Evolutionary conservation across 176 grass and related monocot species (phyloP).

Genomic region (Paspalum vaginatum): DNA sequence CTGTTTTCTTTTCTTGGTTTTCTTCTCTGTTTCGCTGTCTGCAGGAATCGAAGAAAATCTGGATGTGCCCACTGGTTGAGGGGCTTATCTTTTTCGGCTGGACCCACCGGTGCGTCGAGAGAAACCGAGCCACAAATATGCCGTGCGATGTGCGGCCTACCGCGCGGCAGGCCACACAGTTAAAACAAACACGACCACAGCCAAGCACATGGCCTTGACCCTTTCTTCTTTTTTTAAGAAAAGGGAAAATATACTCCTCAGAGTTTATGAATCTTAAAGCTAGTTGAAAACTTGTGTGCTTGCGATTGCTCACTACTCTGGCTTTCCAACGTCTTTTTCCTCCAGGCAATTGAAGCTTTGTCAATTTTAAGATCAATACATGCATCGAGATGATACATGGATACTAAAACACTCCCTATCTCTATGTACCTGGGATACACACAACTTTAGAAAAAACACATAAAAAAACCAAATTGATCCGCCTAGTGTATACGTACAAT

Average conservation of each 20-base stretch:
- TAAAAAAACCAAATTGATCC: too few species aligned
- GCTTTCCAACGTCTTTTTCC: too few species aligned
- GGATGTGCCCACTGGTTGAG: constrained; percentile 29
- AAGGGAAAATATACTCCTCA: too few species aligned
- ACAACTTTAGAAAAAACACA: too few species aligned
- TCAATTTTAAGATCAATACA: too few species aligned
- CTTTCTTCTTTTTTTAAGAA: too few species aligned
- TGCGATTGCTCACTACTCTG: not conserved
- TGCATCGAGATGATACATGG: too few species aligned
- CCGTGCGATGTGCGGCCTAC: not conserved
- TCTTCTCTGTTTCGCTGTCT: not conserved
- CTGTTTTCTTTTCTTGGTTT: not conserved
- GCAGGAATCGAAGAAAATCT: constrained; percentile 11
- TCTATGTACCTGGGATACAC: too few species aligned
- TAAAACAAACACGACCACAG: not conserved
- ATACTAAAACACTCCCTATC: too few species aligned
- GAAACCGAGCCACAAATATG: constrained; percentile 37
- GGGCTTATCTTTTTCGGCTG: constrained; percentile 47
- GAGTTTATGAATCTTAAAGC: not conserved
- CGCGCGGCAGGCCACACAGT: not conserved
- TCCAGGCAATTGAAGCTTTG: too few species aligned
- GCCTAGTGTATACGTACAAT: too few species aligned
- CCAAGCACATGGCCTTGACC: constrained; percentile 6
- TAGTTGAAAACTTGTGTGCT: not conserved
- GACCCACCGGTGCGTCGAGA: constrained; percentile 21